phyloP scores from a whole-genome alignment of 768 basidiomycete species.

The Pholiota molesta region DNA sequence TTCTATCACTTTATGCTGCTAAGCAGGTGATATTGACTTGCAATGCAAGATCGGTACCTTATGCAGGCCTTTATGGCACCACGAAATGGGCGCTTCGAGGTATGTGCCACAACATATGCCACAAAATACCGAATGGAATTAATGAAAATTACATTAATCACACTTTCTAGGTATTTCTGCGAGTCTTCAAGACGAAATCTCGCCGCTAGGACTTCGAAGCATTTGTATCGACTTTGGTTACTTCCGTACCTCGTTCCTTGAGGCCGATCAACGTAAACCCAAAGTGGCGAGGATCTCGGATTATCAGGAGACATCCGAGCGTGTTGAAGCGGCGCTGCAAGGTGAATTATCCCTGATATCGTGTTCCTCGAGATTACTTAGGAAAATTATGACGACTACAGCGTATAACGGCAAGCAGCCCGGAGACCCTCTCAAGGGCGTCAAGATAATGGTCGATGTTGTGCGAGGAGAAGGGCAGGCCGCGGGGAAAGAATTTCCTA shows the following conservation, averaged over 20 bases:
- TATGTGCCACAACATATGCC: background rate
- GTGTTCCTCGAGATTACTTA: no score
- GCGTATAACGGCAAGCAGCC: constrained; percentile 38
- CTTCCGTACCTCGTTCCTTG: constrained; percentile 40
- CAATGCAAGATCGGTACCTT: constrained; percentile 28
- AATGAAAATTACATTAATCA: no score
- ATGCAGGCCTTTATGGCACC: constrained; percentile 38
- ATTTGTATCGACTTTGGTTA: constrained; percentile 42
- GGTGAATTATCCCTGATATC: constrained; percentile 18
- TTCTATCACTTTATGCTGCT: background rate
- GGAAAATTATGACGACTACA: constrained; percentile 10
- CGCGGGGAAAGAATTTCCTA: constrained; percentile 33
- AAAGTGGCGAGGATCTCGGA: constrained; percentile 35
- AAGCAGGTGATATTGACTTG: background rate
- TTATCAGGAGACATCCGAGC: constrained; percentile 29
- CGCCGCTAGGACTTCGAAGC: constrained; percentile 40
- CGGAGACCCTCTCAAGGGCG: constrained; percentile 39
- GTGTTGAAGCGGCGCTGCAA: constrained; percentile 27
- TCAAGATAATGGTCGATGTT: constrained; percentile 35
- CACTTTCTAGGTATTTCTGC: constrained; percentile 29
- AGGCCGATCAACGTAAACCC: constrained; percentile 28
- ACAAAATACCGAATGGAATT: no score
- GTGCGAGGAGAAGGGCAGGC: constrained; percentile 33
- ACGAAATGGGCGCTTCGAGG: constrained; percentile 44
- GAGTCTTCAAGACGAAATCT: constrained; percentile 38